phyloP scores from a whole-genome alignment of 2,329 filamentous ascomycete species.

The Coniochaeta sp. region DNA sequence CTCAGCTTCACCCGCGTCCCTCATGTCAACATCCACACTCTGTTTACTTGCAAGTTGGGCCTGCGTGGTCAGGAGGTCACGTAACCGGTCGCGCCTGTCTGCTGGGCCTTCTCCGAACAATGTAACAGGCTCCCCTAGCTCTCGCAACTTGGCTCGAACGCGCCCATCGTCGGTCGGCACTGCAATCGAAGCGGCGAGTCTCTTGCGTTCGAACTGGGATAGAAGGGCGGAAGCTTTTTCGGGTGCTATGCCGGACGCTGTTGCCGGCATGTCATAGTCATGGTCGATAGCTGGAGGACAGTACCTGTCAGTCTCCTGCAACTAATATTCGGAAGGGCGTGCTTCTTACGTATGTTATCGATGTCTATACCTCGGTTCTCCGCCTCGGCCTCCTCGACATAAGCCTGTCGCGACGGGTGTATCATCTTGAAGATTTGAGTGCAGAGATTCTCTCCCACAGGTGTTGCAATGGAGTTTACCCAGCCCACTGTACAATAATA shows the following conservation, averaged over 20 bases:
- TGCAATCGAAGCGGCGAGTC: slow-evolving; percentile 77
- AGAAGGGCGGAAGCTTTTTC: slow-evolving; percentile 81
- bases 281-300: slow-evolving; percentile 48
- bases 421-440: slow-evolving; percentile 40
- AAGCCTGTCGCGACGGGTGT: slow-evolving; percentile 86
- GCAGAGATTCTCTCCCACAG: background rate
- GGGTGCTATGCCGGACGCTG: slow-evolving; percentile 56
- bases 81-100: slow-evolving; percentile 78
- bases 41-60: slow-evolving; percentile 51
- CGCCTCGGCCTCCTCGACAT: slow-evolving; percentile 71
- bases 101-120: slow-evolving; percentile 85
- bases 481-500: background rate
- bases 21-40: slow-evolving; percentile 53
- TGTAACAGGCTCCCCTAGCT: slow-evolving; percentile 88
- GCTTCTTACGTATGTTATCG: slow-evolving; percentile 36
- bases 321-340: slow-evolving; percentile 5
- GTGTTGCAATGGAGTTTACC: background rate
- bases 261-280: slow-evolving; percentile 69
- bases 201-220: slow-evolving; percentile 84
- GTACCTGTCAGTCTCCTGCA: background rate
- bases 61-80: slow-evolving; percentile 70
- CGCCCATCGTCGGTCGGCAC: slow-evolving; percentile 91
- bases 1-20: slow-evolving; percentile 46
- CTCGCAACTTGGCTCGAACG: slow-evolving; percentile 72
- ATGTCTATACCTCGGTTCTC: slow-evolving; percentile 33